Base-by-base conservation (phyloP, 495 filamentous ascomycete genomes). In the Ascodesmis nigricans region DNA sequence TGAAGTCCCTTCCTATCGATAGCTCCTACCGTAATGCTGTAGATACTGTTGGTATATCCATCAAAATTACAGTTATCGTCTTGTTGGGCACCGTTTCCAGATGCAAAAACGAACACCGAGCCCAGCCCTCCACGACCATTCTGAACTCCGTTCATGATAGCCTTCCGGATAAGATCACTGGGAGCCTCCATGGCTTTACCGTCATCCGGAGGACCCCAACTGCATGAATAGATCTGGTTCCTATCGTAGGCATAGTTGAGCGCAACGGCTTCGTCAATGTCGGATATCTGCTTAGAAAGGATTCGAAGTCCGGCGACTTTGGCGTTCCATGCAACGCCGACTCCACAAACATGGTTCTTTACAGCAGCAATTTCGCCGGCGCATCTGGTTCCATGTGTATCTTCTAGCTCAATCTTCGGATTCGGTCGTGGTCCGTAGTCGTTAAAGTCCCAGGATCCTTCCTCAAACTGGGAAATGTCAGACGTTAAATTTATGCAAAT, bases 11-110 rank as follows among this genome's bases (percentile, higher is more conserved):
- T 70, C 29, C 78, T 60, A 51, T 92, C 84, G 47, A 97, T 74
- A 20, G 84, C 87, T 13, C 90, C 87, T 20, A 95, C 82, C 1
- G 83, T 91, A 46, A 97, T 81, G 50, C 79, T 91, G 63, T 95
- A 97, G 37, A 97, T 97, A 50, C 81, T 91, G 58, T 97, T 97
- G 43, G 90, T 95, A 54, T 97, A 97, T 7, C 87, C 87, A 50
- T 97, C 87, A 48, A 95, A 97, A 52, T 97, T 97, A 66, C 87
- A 97, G 57, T 97, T 93, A 51, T 97, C 87, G 25, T 75, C 83
- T 30, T 49, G 64, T n/a, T 57, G 54, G 16, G 82, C 90, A 22
- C 87, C 87, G 50, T 97, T 97, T 37, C 87, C 87, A 41, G 83
- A 87, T 11, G 87, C 87, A 55, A 97, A 97, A 31, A 97, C 87